Conservation (phyloP, 257 asterid species). For the Coffea canephora region DNA sequence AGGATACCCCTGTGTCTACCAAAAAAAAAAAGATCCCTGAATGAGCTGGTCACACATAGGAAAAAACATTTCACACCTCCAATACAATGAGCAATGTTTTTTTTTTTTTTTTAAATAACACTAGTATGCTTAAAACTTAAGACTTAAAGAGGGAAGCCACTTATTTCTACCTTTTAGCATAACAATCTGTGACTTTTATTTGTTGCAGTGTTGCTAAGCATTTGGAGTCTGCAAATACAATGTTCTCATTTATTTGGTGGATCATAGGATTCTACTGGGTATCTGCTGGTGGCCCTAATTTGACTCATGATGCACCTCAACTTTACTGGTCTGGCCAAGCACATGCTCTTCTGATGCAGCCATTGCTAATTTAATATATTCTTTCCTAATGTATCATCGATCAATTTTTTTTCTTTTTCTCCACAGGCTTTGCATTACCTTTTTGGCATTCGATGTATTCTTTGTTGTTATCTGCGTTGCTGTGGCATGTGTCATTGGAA, state of each 20-base stretch:
- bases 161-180: constrained; percentile 1
- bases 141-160: neutral
- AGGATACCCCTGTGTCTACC: too few species aligned
- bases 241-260: constrained; percentile 99
- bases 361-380: neutral
- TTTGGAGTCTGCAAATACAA: constrained; percentile 89
- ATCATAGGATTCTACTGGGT: constrained; percentile 96
- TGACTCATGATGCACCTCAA: constrained; percentile 70
- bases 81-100: neutral
- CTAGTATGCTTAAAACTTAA: neutral
- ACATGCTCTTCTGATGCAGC: constrained; percentile 11
- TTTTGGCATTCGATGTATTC: constrained; percentile 96
- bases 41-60: neutral
- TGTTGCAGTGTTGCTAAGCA: constrained; percentile 64
- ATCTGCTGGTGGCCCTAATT: constrained; percentile 67
- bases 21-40: neutral
- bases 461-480: constrained; percentile 94
- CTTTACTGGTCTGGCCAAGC: constrained; percentile 76
- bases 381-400: neutral
- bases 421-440: constrained; percentile 93
- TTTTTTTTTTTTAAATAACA: too few species aligned
- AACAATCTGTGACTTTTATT: constrained; percentile 18
- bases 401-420: constrained; percentile 14
- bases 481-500: constrained; percentile 89
- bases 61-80: neutral